Evolutionary conservation across 1,139 yeast species (phyloP).

Genomic region (Protomyces inouyei): DNA sequence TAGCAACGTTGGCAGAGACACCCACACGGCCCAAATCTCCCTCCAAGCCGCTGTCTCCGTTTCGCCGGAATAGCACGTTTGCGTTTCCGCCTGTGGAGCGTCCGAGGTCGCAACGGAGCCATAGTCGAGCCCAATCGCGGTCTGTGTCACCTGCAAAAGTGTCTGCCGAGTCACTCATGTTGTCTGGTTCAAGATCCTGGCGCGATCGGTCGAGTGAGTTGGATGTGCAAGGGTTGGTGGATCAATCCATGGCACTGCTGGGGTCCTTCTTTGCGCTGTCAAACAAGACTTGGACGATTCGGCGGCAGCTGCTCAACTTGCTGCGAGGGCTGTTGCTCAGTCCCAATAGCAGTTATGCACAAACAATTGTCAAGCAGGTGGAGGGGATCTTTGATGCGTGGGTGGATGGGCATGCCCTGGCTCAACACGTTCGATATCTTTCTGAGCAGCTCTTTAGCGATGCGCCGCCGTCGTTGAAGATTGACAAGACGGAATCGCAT

Average conservation of each 20-base stretch:
- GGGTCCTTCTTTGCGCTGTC: constrained; percentile 9
- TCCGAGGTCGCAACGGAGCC: neutral
- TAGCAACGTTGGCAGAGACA: neutral
- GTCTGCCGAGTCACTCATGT: neutral
- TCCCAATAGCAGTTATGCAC: constrained; percentile 11
- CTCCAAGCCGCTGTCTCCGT: neutral
- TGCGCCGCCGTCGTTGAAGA: neutral
- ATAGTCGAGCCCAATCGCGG: neutral
- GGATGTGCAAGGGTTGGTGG: constrained; percentile 11
- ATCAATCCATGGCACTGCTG: constrained; percentile 19
- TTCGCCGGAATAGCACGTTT: neutral
- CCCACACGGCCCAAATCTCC: neutral
- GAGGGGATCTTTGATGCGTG: neutral
- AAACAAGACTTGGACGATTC: constrained; percentile 17
- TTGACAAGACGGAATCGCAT: neutral
- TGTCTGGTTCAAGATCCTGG: neutral
- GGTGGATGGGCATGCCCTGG: constrained; percentile 14
- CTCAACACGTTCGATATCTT: neutral
- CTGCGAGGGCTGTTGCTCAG: constrained; percentile 10
- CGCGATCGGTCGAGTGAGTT: neutral
- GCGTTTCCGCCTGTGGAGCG: neutral
- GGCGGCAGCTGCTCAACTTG: constrained; percentile 14
- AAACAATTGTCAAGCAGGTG: constrained; percentile 5
- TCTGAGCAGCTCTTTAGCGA: constrained; percentile 6
- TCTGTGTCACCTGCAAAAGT: neutral